phyloP scores from a whole-genome alignment of 257 asterid genomes.

The Nicotiana noctiflora region DNA sequence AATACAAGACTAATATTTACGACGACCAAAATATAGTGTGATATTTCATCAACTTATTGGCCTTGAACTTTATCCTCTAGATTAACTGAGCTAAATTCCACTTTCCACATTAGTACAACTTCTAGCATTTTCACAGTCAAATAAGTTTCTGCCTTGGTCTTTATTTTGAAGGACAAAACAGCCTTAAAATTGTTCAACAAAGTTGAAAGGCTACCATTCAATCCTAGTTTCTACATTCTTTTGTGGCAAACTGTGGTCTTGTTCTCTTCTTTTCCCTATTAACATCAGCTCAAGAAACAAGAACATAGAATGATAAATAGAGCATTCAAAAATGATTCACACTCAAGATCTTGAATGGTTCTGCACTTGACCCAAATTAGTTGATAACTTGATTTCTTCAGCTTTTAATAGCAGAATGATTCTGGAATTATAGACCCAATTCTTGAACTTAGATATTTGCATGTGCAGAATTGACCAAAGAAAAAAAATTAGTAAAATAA shows the following conservation, averaged over 20 bases:
- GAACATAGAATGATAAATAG: background rate
- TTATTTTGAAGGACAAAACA: background rate
- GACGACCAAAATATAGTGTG: background rate
- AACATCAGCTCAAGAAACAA: background rate
- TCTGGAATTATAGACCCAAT: background rate
- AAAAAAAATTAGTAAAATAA: background rate
- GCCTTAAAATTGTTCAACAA: background rate
- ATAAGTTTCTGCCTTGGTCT: background rate
- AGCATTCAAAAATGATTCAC: background rate
- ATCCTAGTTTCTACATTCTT: background rate
- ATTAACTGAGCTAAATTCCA: background rate
- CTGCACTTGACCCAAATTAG: background rate
- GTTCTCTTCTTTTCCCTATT: background rate
- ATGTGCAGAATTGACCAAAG: background rate
- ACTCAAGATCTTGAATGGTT: background rate
- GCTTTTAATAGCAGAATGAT: background rate
- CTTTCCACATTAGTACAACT: background rate
- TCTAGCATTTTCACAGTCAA: conserved; percentile 6
- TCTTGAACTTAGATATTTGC: background rate
- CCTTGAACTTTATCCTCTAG: background rate
- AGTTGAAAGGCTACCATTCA: background rate
- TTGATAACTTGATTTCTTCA: background rate
- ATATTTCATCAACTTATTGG: background rate
- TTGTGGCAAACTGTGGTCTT: background rate
- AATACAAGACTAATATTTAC: background rate